phyloP scores from a whole-genome alignment of 345 rosid species.

The Bretschneidera sinensis region DNA sequence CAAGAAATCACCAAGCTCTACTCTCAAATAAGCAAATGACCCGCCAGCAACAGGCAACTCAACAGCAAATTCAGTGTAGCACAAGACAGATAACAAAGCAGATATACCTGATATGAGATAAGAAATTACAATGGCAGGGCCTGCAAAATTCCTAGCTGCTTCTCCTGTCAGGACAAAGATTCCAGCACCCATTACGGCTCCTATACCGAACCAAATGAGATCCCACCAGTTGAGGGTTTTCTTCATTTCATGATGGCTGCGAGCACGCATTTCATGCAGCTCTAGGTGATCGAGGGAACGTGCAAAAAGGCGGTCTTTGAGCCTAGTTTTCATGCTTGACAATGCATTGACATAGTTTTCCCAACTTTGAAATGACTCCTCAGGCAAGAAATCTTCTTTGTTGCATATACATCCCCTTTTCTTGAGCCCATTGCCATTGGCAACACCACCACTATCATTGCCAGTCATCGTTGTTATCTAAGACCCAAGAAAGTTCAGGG shows the following conservation, averaged over 20 bases:
- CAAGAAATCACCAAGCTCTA: conserved; percentile 77
- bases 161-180: conserved; percentile 63
- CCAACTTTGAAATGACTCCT: conserved; percentile 59
- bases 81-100: conserved; percentile 47
- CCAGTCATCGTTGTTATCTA: not conserved
- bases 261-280: conserved; percentile 38
- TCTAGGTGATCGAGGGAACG: conserved; percentile 44
- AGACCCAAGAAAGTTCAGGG: too few relatives aligned
- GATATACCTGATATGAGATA: conserved; percentile 43
- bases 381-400: too few relatives aligned
- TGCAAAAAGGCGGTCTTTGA: conserved; percentile 48
- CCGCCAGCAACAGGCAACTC: conserved; percentile 63
- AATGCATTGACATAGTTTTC: conserved; percentile 42
- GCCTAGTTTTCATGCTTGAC: conserved; percentile 40
- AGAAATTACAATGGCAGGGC: conserved; percentile 50
- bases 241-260: conserved; percentile 55
- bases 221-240: conserved; percentile 64
- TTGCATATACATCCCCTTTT: conserved; percentile 26
- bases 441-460: not conserved
- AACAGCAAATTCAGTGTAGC: conserved; percentile 51
- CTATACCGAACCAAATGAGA: conserved; percentile 60
- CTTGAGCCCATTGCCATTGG: conserved; percentile 13
- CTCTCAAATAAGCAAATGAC: conserved; percentile 54
- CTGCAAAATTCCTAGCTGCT: conserved; percentile 44
- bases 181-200: conserved; percentile 58